Evolutionary conservation across 768 basidiomycete genomes (phyloP).

Genomic region (Trametes coccinea): DNA sequence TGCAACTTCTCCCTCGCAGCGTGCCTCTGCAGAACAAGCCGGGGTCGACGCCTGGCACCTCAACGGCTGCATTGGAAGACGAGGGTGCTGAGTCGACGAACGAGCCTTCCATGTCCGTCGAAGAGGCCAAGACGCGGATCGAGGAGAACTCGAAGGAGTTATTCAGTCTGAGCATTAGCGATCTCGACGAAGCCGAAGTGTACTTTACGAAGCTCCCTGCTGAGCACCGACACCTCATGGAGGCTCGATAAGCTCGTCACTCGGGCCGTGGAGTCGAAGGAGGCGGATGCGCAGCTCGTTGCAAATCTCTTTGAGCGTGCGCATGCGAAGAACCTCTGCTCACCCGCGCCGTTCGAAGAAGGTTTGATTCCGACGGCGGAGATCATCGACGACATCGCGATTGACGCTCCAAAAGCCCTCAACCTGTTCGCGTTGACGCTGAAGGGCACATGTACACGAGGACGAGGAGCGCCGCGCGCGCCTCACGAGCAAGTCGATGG

Average conservation of each 20-base stretch:
- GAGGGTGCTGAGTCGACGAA: slow-evolving; percentile 41
- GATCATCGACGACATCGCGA: slow-evolving; percentile 82
- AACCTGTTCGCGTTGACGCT: slow-evolving; percentile 73
- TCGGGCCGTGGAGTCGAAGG: slow-evolving; percentile 70
- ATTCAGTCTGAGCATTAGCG: slow-evolving; percentile 79
- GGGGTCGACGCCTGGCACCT: slow-evolving; percentile 43
- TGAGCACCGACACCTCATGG: slow-evolving; percentile 61
- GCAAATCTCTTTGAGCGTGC: slow-evolving; percentile 71
- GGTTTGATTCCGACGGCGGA: slow-evolving; percentile 73
- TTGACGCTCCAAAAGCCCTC: slow-evolving; percentile 89
- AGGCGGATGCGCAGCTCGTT: slow-evolving; percentile 76
- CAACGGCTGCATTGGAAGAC: slow-evolving; percentile 49
- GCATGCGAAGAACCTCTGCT: slow-evolving; percentile 58
- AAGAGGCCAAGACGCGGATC: slow-evolving; percentile 72
- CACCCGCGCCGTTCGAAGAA: slow-evolving; percentile 64
- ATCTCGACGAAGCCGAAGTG: slow-evolving; percentile 82
- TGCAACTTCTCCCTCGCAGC: slow-evolving; percentile 79
- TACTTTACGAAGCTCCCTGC: slow-evolving; percentile 79
- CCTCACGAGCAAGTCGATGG: slow-evolving; percentile 61
- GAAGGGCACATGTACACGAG: slow-evolving; percentile 59
- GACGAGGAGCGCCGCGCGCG: slow-evolving; percentile 58
- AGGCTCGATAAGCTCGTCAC: slow-evolving; percentile 77
- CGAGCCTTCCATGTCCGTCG: slow-evolving; percentile 57
- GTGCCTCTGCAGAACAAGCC: slow-evolving; percentile 50
- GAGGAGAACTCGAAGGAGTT: slow-evolving; percentile 84